Percentiles rank a stretch among this genome's conserved stretches.
Evolutionary conservation across 2,329 filamentous ascomycete species (phyloP).

Genomic region (Stagonosporopsis vannaccii): DNA sequence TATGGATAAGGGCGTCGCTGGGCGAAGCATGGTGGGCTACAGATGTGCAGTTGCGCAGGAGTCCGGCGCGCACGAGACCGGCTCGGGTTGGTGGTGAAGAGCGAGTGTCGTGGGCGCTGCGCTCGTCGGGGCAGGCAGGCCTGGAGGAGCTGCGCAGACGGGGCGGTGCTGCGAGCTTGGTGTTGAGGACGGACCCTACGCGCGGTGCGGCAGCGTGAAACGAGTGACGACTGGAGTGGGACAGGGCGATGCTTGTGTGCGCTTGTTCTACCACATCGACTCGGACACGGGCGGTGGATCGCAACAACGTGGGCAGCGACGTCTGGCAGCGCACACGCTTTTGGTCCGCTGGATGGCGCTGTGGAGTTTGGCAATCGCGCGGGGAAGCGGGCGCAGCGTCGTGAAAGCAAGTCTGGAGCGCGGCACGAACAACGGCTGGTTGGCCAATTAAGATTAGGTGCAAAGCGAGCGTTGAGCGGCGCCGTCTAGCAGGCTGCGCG

Average conservation of each 20-base stretch:
- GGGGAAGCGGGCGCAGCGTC: conserved; percentile 18
- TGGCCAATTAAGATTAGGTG: conserved; percentile 26
- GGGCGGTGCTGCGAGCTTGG: conserved; percentile 21
- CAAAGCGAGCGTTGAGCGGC: conserved; percentile 25
- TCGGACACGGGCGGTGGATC: conserved; percentile 18
- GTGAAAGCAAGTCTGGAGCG: conserved; percentile 15
- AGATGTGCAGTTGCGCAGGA: conserved; percentile 28
- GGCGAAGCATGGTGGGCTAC: conserved; percentile 76
- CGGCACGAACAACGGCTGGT: conserved; percentile 16
- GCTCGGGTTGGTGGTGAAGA: conserved; percentile 31
- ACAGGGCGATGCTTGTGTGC: conserved; percentile 36
- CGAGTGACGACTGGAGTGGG: conserved; percentile 39
- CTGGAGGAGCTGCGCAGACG: conserved; percentile 10
- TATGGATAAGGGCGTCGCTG: conserved; percentile 88
- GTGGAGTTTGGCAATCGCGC: conserved; percentile 18
- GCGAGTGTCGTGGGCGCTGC: conserved; percentile 19
- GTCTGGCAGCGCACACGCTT: conserved; percentile 22
- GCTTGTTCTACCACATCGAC: conserved; percentile 26
- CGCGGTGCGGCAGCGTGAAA: conserved; percentile 36
- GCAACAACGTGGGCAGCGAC: conserved; percentile 12
- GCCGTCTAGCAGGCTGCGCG: conserved; percentile 14
- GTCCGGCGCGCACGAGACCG: conserved; percentile 41
- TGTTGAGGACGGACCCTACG: conserved; percentile 33
- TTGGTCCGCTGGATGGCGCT: conserved; percentile 6
- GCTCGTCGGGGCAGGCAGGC: conserved; percentile 8